Evolutionary conservation across 495 filamentous ascomycete genomes (phyloP).

Genomic region (Evansstolkia leycettana): DNA sequence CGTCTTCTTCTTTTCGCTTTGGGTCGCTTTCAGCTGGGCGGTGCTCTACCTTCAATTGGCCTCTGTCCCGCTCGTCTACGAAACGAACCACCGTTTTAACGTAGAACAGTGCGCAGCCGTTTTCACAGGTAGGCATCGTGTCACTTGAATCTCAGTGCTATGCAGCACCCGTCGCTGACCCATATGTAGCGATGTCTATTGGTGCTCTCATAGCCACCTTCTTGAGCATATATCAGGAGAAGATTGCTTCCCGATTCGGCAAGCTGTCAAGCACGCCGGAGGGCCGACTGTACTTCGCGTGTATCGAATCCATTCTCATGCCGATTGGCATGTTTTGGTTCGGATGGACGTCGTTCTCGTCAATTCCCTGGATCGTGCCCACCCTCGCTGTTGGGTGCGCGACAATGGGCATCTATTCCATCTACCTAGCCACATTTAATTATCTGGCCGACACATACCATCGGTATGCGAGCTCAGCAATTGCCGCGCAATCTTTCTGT

Average conservation of each 20-base stretch:
- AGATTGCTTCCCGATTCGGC: constrained; percentile 28
- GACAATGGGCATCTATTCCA: constrained; percentile 78
- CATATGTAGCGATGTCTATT: constrained; percentile 47
- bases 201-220: constrained; percentile 56
- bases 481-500: constrained; percentile 79
- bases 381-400: constrained; percentile 56
- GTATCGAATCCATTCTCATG: constrained; percentile 53
- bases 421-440: constrained; percentile 88
- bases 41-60: constrained; percentile 77
- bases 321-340: constrained; percentile 79
- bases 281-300: constrained; percentile 71
- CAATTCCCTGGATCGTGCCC: constrained; percentile 69
- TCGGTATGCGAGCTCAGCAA: constrained; percentile 68
- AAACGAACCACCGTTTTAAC: constrained; percentile 54
- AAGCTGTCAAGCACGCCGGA: constrained; percentile 51
- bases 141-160: too few species aligned
- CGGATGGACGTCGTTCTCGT: constrained; percentile 56
- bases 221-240: constrained; percentile 66
- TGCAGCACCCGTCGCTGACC: background rate
- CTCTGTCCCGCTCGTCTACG: constrained; percentile 68
- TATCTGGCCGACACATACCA: constrained; percentile 91
- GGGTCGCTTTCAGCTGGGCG: constrained; percentile 85
- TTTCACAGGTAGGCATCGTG: constrained; percentile 44
- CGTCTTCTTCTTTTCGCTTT: constrained; percentile 89
- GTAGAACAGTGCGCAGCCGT: constrained; percentile 56